phyloP scores from a whole-genome alignment of 768 basidiomycete genomes.

The Lanmaoa pseudosensibilis region DNA sequence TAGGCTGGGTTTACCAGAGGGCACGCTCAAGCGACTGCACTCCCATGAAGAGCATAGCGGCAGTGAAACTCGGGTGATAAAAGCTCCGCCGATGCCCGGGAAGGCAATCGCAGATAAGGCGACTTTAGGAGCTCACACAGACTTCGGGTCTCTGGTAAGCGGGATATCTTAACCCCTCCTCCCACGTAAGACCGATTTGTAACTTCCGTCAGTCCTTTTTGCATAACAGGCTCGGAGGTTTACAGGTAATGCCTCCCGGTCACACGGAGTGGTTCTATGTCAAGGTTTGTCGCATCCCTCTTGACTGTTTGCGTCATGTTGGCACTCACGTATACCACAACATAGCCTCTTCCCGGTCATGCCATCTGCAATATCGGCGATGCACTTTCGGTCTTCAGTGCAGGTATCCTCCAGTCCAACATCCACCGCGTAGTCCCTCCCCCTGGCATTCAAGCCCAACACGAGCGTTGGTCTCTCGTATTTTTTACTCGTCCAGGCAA shows the following conservation, averaged over 20 bases:
- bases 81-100: conserved; percentile 41
- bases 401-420: conserved; percentile 62
- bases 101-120: conserved; percentile 33
- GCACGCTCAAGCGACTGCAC: conserved; percentile 47
- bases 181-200: neutral
- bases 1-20: conserved; percentile 51
- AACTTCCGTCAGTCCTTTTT: conserved; percentile 52
- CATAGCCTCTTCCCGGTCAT: conserved; percentile 51
- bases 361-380: conserved; percentile 66
- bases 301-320: neutral
- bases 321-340: neutral
- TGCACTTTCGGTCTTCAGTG: conserved; percentile 59
- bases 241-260: conserved; percentile 67
- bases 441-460: conserved; percentile 52
- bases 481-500: conserved; percentile 68
- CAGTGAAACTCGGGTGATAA: conserved; percentile 58
- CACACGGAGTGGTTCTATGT: conserved; percentile 66
- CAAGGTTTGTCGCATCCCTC: conserved; percentile 39
- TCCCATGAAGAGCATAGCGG: conserved; percentile 47
- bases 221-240: conserved; percentile 67
- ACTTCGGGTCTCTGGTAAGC: conserved; percentile 69
- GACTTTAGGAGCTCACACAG: conserved; percentile 67
- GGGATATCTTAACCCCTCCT: neutral
- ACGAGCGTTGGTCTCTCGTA: conserved; percentile 65
- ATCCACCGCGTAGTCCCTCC: conserved; percentile 66